A percentile compares a stretch with the other conserved stretches of the same genome.
Conservation (phyloP, 73 alveolate species). For the Blepharisma stoltei region DNA sequence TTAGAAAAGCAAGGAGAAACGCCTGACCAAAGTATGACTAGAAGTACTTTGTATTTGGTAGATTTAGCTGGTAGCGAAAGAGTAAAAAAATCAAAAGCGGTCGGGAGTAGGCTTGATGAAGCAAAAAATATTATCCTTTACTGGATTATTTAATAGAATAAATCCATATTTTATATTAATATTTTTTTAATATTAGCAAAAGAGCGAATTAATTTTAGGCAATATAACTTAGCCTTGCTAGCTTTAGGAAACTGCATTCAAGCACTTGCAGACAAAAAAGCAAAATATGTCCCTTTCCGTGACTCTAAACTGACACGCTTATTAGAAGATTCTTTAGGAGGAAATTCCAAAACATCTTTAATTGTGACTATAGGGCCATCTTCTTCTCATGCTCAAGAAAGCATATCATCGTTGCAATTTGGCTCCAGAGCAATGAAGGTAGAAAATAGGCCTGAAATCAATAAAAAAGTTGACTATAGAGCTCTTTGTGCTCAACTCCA, state of each 20-base stretch:
- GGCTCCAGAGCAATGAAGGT: constrained; percentile 96
- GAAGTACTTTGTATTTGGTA: constrained; percentile 74
- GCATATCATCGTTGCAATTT: constrained; percentile 78
- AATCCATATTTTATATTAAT: too few species aligned
- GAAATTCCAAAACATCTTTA: constrained; percentile 92
- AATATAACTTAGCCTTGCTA: constrained; percentile 72
- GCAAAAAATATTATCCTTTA: constrained; percentile 71
- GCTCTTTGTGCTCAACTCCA: constrained; percentile 54
- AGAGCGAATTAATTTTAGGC: too few species aligned
- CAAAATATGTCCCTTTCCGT: constrained; percentile 70
- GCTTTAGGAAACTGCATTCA: constrained; percentile 88
- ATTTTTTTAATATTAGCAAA: too few species aligned
- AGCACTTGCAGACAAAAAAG: constrained; percentile 60
- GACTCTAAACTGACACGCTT: constrained; percentile 87
- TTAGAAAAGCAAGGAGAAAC: constrained; percentile 38
- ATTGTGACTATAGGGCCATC: constrained; percentile 95
- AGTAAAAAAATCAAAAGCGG: constrained; percentile 75
- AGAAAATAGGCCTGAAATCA: constrained; percentile 75
- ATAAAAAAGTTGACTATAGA: constrained; percentile 67
- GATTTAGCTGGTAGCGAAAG: constrained; percentile 99
- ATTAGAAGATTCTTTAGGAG: constrained; percentile 90
- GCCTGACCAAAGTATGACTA: constrained; percentile 55
- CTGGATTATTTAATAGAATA: too few species aligned
- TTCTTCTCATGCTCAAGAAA: constrained; percentile 80
- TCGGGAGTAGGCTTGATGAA: constrained; percentile 87